These are phyloP conservation scores for Podospora conica DNA, from an alignment of 495 filamentous ascomycete species.

Conservation along the genomic window DNA sequence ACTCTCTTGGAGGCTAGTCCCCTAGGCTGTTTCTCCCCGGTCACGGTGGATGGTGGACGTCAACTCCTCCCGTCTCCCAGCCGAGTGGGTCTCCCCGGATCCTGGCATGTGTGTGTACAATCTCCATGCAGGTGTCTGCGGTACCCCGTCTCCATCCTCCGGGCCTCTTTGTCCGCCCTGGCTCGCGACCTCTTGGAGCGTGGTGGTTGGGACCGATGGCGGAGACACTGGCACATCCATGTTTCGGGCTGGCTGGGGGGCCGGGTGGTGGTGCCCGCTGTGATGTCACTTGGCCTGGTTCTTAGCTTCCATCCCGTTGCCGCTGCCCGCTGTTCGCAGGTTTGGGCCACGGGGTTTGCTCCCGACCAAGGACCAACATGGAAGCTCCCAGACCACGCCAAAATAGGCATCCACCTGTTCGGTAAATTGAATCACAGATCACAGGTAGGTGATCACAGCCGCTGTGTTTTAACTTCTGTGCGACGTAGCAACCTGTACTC, in stretches of 20 bases:
- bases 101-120: not conserved
- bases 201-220: not conserved
- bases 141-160: no score
- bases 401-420: not conserved
- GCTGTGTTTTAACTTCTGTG: not conserved
- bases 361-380: not conserved
- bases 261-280: no score
- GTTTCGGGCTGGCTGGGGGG: not conserved
- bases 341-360: not conserved
- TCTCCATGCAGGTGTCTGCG: not conserved
- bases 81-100: not conserved
- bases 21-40: no score
- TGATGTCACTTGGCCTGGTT: constrained; percentile 11
- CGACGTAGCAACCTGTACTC: not conserved
- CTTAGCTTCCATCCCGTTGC: not conserved
- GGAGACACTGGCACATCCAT: not conserved
- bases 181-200: not conserved
- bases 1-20: no score
- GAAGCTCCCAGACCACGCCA: not conserved
- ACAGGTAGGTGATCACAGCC: not conserved
- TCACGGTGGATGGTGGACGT: no score
- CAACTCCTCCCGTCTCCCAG: not conserved
- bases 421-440: not conserved
- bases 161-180: not conserved
- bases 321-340: not conserved